Base-by-base conservation (phyloP, 2,329 filamentous ascomycete species). In the Fusarium musae region DNA sequence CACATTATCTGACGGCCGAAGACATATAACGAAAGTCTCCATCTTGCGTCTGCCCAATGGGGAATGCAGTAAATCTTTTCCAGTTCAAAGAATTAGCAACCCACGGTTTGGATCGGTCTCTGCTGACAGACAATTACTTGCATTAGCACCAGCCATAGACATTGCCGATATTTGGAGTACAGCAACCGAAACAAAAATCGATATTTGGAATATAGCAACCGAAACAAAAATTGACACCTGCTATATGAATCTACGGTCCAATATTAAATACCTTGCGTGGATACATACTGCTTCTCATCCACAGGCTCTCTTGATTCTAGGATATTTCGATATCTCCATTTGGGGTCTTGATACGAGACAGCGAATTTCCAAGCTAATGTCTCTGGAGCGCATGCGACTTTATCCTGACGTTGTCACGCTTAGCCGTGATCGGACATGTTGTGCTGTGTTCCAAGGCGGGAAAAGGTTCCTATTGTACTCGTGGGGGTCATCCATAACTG, bases 321-420 rank as follows among this genome's bases (percentile, higher is more conserved):
- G 1, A 5, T 0, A 0, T 0, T 0, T 0, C 2, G 9, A 5
- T 0, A 21, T 46, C 15, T 28, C 17, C 7, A 10, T 46, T 15
- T 46, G 26, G 44, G 1, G 44, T 10, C 0, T 28, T 3, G 5
- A 28, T 28, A 0, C 2, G 0, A 21, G 1, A 7, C 3, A 15
- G 2, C 17, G 4, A 2, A 3, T 1, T 0, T 21, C 4, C 0
- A 2, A 28, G 3, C 5, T 21, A 21, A 28, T 47, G 26, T 28
- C 43, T 2, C 1, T 46, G 11, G 12, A 0, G 8, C 1, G 12
- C 5, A 44, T 0, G 0, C 6, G 7, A 12, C 32, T 2, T 30
- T 0, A 1, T 19, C 23, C 6, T 13, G 0, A 3, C 2, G n/a
- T 6, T 19, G 7, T 2, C 11, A 2, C 5, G 8, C 0, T 28